Evolutionary conservation across 2,329 filamentous ascomycete genomes (phyloP).

Genomic region (Leptographium procerum): DNA sequence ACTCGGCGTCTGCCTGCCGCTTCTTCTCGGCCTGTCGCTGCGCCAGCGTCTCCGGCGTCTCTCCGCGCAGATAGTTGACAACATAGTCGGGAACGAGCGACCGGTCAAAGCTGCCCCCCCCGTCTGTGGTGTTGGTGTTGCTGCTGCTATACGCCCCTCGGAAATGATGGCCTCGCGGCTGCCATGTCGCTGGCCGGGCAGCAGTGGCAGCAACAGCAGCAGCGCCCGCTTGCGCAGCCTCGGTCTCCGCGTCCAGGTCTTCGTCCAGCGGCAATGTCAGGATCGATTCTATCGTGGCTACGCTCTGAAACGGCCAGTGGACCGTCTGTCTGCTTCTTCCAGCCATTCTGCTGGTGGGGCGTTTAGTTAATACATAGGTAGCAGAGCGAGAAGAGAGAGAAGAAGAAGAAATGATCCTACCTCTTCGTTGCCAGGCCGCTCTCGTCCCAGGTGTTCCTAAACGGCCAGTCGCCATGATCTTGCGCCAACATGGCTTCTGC

Average conservation of each 20-base stretch:
- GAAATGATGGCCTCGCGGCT: background rate
- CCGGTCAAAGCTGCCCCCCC: conserved; percentile 14
- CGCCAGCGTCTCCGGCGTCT: conserved; percentile 41
- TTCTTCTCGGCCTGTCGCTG: conserved; percentile 28
- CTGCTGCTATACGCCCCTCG: background rate
- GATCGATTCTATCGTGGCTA: conserved; percentile 16
- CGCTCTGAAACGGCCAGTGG: conserved; percentile 25
- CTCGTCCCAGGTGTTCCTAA: conserved; percentile 18
- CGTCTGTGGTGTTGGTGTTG: background rate
- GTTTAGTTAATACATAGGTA: too few relatives aligned
- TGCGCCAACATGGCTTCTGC: background rate
- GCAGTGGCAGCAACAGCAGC: background rate
- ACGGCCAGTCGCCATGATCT: background rate
- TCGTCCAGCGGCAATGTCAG: background rate
- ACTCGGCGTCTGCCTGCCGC: conserved; percentile 8
- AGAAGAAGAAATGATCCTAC: background rate
- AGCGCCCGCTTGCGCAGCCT: background rate
- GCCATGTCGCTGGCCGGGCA: background rate
- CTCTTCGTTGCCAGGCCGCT: conserved; percentile 15
- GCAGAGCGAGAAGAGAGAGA: background rate
- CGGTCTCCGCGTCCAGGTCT: background rate
- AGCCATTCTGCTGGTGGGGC: background rate
- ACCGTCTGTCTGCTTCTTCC: conserved; percentile 15
- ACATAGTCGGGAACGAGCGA: conserved; percentile 44
- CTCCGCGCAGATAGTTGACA: conserved; percentile 41